Conservation (phyloP, 371 early-diverging fungal species). For the Syncephalastrum sp. region DNA sequence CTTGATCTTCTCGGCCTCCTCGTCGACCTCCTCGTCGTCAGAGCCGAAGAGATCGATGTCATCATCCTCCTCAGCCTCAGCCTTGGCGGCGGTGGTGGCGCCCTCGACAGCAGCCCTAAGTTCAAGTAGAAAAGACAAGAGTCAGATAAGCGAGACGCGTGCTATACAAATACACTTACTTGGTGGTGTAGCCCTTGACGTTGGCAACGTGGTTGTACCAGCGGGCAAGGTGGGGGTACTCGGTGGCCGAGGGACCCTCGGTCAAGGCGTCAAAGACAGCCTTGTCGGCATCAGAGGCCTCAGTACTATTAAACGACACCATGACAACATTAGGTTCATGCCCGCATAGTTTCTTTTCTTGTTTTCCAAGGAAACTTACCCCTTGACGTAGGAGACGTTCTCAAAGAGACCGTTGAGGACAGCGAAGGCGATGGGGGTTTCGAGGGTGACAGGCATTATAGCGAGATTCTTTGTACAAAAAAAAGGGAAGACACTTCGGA, state of each 20-base stretch:
- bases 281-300: constrained; percentile 81
- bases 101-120: constrained; percentile 51
- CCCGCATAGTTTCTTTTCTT: constrained; percentile 15
- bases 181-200: constrained; percentile 56
- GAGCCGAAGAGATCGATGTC: constrained; percentile 96
- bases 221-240: constrained; percentile 88
- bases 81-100: constrained; percentile 24
- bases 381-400: constrained; percentile 76
- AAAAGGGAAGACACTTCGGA: too few species aligned
- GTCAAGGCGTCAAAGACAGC: constrained; percentile 80
- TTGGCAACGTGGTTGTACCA: constrained; percentile 94
- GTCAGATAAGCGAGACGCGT: background rate
- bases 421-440: constrained; percentile 57
- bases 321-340: constrained; percentile 1
- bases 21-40: constrained; percentile 90
- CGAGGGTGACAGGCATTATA: constrained; percentile 64
- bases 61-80: constrained; percentile 80
- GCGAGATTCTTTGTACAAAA: background rate
- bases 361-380: constrained; percentile 50
- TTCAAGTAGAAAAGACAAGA: background rate
- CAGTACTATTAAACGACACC: constrained; percentile 50
- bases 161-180: constrained; percentile 29
- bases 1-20: constrained; percentile 87
- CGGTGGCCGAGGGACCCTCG: constrained; percentile 74
- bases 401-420: constrained; percentile 79